phyloP scores from a whole-genome alignment of 1,139 yeast genomes.

The Chernovozyma aurita region DNA sequence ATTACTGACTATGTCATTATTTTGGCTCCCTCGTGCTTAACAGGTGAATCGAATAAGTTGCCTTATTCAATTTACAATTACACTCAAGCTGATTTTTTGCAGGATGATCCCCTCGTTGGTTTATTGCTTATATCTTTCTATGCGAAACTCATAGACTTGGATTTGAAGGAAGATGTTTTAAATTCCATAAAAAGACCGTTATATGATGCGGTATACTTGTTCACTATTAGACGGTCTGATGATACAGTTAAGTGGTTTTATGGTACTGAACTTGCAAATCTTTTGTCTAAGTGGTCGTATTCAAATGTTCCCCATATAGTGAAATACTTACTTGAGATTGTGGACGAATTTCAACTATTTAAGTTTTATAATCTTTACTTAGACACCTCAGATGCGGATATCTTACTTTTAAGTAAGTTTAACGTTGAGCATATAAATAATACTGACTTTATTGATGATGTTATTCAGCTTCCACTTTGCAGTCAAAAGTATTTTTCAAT shows the following conservation, averaged over 20 bases:
- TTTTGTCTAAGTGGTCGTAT: constrained; percentile 17
- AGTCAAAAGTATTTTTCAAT: constrained; percentile 24
- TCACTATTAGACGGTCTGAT: constrained; percentile 10
- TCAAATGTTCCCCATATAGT: constrained; percentile 9
- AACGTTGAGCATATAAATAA: constrained; percentile 16
- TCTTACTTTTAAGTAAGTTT: constrained; percentile 18
- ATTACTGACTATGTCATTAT: constrained; percentile 21
- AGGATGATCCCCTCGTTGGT: constrained; percentile 23
- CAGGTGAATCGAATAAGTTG: constrained; percentile 4
- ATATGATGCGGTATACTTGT: constrained; percentile 10
- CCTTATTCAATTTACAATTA: constrained; percentile 11
- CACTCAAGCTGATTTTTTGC: constrained; percentile 11
- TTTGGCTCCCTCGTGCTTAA: constrained; percentile 12
- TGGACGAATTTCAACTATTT: constrained; percentile 13
- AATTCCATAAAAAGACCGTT: constrained; percentile 13
- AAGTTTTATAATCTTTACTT: constrained; percentile 19
- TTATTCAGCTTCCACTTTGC: constrained; percentile 17
- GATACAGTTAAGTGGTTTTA: constrained; percentile 13
- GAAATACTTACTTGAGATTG: constrained; percentile 5
- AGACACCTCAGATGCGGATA: constrained; percentile 16
- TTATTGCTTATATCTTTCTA: constrained; percentile 27
- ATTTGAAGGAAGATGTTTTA: constrained; percentile 8
- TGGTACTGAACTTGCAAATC: constrained; percentile 15
- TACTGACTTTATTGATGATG: constrained; percentile 13
- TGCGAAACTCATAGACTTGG: constrained; percentile 14